Percentiles rank a stretch among this genome's conserved stretches.
Evolutionary conservation across 2,329 filamentous ascomycete species (phyloP).

Genomic region (Periconia digitata): DNA sequence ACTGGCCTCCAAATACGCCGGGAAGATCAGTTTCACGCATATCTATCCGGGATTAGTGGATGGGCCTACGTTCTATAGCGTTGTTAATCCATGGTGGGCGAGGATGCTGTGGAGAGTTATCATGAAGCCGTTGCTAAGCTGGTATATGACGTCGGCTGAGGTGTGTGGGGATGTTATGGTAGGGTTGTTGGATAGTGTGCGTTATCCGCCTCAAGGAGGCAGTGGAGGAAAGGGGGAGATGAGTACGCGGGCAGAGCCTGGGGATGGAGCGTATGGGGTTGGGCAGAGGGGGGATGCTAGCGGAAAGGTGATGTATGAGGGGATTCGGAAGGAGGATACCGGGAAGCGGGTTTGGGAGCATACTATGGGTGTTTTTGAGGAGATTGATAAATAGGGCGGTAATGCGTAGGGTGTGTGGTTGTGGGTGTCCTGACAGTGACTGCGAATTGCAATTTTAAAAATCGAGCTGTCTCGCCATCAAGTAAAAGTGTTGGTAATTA

Average conservation of each 20-base stretch:
- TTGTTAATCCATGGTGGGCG: conserved; percentile 33
- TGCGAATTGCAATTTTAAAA: too few relatives aligned
- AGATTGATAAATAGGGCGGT: conserved; percentile 2
- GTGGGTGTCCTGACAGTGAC: too few relatives aligned
- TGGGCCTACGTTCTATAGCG: conserved; percentile 26
- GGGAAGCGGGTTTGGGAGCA: not conserved
- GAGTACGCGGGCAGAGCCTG: conserved; percentile 6
- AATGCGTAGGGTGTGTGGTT: not conserved
- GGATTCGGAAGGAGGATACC: conserved; percentile 2
- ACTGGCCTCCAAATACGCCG: conserved; percentile 26
- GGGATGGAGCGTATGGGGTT: conserved; percentile 1
- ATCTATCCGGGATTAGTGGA: conserved; percentile 40
- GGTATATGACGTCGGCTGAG: conserved; percentile 22
- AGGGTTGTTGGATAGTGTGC: conserved; percentile 17
- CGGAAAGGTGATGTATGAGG: conserved; percentile 18
- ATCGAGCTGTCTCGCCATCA: too few relatives aligned
- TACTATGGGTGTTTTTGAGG: not conserved
- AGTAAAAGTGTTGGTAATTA: not conserved
- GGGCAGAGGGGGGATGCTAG: conserved; percentile 21
- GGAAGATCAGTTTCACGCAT: conserved; percentile 29
- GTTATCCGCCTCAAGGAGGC: conserved; percentile 17
- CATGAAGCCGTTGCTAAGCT: conserved; percentile 21
- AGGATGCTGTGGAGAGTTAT: conserved; percentile 25
- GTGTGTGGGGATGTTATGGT: conserved; percentile 37
- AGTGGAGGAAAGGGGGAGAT: conserved; percentile 2